A percentile compares a stretch with the other conserved stretches of the same genome.
Conservation (phyloP, 176 grass and related monocot genomes). For the Musa schizocarpa region DNA sequence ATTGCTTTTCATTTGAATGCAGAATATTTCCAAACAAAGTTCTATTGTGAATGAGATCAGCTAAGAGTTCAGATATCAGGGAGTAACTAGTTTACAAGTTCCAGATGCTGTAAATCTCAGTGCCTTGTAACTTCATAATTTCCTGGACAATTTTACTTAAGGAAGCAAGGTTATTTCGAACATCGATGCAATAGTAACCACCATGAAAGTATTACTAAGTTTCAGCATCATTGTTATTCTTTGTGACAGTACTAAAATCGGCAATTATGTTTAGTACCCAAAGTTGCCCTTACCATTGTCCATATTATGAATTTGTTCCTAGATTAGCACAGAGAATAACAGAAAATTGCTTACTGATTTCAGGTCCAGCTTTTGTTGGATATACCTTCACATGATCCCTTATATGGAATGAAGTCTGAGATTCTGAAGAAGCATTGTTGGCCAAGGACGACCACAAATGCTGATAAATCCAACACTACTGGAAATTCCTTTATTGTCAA, state of each 20-base stretch:
- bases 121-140: too few species aligned
- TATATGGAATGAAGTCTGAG: conserved; percentile 36
- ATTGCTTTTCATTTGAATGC: too few species aligned
- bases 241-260: background rate
- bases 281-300: background rate
- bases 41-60: too few species aligned
- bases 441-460: conserved; percentile 31
- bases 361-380: conserved; percentile 48
- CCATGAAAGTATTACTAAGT: too few species aligned
- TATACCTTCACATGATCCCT: conserved; percentile 42
- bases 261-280: background rate
- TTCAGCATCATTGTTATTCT: too few species aligned
- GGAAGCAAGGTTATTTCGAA: too few species aligned
- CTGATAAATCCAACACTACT: conserved; percentile 8
- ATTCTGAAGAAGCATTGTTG: conserved; percentile 39
- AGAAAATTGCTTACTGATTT: background rate
- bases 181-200: too few species aligned
- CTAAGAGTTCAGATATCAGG: too few species aligned
- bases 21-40: too few species aligned
- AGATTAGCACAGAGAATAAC: background rate
- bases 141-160: too few species aligned
- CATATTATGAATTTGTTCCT: background rate
- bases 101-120: too few species aligned
- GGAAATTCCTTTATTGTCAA: conserved; percentile 46
- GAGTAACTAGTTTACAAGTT: too few species aligned